A percentile compares a stretch with the other conserved stretches of the same genome.
Evolutionary conservation across 1,284 basidiomycete genomes (phyloP).

Genomic region (Ganoderma meredithae): DNA sequence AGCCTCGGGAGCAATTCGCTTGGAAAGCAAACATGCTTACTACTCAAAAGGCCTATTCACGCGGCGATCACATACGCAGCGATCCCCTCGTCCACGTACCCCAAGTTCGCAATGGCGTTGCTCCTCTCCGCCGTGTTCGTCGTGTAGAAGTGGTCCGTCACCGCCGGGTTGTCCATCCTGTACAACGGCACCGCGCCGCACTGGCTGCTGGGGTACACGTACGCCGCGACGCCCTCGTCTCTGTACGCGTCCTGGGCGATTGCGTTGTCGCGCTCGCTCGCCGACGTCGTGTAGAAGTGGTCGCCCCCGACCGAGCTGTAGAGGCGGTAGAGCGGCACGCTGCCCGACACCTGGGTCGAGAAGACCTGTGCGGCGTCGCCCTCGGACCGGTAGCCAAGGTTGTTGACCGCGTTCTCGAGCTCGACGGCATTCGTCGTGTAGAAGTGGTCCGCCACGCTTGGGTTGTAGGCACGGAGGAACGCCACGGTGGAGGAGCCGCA

Average conservation of each 20-base stretch:
- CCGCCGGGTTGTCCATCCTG: constrained; percentile 8
- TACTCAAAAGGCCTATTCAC: not conserved
- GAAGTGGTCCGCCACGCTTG: constrained; percentile 22
- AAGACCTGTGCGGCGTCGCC: constrained; percentile 21
- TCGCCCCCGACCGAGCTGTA: constrained; percentile 8
- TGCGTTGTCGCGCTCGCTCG: constrained; percentile 7
- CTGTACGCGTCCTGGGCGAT: not conserved
- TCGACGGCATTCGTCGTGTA: constrained; percentile 24
- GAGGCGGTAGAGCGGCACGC: constrained; percentile 22
- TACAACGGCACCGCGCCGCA: constrained; percentile 19
- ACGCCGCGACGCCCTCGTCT: constrained; percentile 18
- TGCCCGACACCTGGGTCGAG: constrained; percentile 3
- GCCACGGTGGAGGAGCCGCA: constrained; percentile 16
- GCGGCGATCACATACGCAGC: constrained; percentile 19
- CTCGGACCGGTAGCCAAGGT: constrained; percentile 20
- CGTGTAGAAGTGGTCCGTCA: constrained; percentile 27
- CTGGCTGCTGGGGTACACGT: constrained; percentile 15
- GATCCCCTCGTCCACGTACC: constrained; percentile 22
- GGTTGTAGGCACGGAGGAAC: constrained; percentile 24
- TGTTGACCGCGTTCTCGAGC: constrained; percentile 21
- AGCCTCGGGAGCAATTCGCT: too few relatives aligned
- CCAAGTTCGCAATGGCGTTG: constrained; percentile 6
- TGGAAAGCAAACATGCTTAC: too few relatives aligned
- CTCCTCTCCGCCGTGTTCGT: constrained; percentile 21
- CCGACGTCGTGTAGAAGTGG: constrained; percentile 27